These are phyloP conservation scores for Colletotrichum cereale DNA, from an alignment of 2,329 filamentous ascomycete species.

Conservation along the genomic window DNA sequence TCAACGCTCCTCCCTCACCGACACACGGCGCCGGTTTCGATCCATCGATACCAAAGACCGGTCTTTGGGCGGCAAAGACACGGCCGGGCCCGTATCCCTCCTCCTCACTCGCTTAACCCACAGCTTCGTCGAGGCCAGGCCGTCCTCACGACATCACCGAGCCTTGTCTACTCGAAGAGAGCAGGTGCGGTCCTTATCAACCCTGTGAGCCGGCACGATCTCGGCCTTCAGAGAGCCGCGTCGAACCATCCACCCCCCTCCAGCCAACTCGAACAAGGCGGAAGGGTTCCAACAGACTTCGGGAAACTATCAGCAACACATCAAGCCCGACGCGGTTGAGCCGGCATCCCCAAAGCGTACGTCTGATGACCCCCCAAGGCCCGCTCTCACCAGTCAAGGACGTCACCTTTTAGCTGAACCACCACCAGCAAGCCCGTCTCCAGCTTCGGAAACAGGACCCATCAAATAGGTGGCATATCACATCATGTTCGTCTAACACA, in stretches of 20 bases:
- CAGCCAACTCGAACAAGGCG: not conserved
- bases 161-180: not conserved
- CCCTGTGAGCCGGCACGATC: not conserved
- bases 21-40: not conserved
- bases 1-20: not conserved
- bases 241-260: not conserved
- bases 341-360: not conserved
- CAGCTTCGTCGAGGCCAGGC: not conserved
- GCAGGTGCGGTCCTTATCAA: not conserved
- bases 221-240: not conserved
- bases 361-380: not conserved
- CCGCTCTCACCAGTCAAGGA: no score
- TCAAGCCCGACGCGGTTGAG: not conserved
- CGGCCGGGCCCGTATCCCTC: not conserved
- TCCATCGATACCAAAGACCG: not conserved
- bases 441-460: not conserved
- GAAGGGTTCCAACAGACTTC: not conserved
- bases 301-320: not conserved
- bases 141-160: not conserved
- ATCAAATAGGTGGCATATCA: not conserved
- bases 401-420: not conserved
- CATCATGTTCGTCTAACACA: not conserved
- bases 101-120: not conserved
- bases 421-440: not conserved
- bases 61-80: not conserved